Evolutionary conservation across 1,139 yeast species (phyloP), one percentile per base, ranked within the genome.

Genomic region (Magnusiomyces sp.): DNA sequence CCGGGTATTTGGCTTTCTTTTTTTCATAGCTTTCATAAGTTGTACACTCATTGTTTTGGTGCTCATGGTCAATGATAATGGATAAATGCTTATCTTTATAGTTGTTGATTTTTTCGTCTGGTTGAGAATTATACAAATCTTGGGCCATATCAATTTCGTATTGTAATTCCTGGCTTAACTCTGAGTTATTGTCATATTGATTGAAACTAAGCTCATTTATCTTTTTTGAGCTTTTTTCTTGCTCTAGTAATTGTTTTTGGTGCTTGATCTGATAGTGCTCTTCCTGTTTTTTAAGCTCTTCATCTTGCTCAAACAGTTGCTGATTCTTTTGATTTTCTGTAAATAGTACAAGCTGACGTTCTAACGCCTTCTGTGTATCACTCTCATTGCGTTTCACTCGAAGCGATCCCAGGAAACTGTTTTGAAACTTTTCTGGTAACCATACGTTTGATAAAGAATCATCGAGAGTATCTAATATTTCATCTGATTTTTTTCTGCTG

Each of bases 341-440:
- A 19, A 42, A 42, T 2, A 29, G 31, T 2, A 42, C 39, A 3
- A 42, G 39, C 13, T 42, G 45, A 32, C 16, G 7, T 31, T 42
- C 45, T 14, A 42, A 11, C 11, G 38, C 45, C 13, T 9, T 32
- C 19, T 42, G 45, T 32, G 45, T 42, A n/a, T 9, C 27, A n/a
- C 31, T 32, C 4, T 42, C 39, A 42, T 33, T 42, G 10, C 39
- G 32, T 27, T 13, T 42, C 16, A 31, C 20, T 17, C 19, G 14
- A 11, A 38, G 16, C 5, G 38, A 38, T 2, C 45, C 50, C 17
- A 51, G 14, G 31, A 51, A 51, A 27, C 46, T 23, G 44, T 48
- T 43, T 43, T 51, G 49, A 2, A 48, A 47, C 17, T 47, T 34
- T 38, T 51, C 53, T 1, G 53, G 53, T 5, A 49, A 29, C 51